Conservation (phyloP, 2,329 filamentous ascomycete genomes). For the Penicillium concentricum region DNA sequence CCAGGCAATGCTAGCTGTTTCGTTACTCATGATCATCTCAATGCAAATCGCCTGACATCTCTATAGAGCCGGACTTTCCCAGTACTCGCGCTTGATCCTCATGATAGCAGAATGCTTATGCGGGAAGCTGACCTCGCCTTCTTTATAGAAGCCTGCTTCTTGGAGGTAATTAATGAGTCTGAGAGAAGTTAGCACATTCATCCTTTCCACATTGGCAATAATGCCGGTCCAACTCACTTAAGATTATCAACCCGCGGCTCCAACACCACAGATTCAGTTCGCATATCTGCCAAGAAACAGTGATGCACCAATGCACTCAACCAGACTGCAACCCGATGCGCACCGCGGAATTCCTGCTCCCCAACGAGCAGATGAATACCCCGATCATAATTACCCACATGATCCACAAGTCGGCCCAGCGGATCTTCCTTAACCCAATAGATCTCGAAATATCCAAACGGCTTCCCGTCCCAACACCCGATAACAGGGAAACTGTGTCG, state of each 20-base stretch:
- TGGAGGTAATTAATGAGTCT: slow-evolving; percentile 72
- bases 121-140: slow-evolving; percentile 80
- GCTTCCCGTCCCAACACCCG: slow-evolving; percentile 89
- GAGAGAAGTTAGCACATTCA: slow-evolving; percentile 13
- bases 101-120: slow-evolving; percentile 92
- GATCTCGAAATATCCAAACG: slow-evolving; percentile 95
- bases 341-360: slow-evolving; percentile 84
- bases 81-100: slow-evolving; percentile 74
- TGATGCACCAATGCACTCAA: slow-evolving; percentile 83
- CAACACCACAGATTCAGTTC: slow-evolving; percentile 79
- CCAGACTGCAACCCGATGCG: slow-evolving; percentile 76
- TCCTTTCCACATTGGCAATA: background rate
- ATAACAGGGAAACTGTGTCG: slow-evolving; percentile 86
- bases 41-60: background rate
- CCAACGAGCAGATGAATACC: slow-evolving; percentile 87
- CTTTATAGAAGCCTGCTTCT: slow-evolving; percentile 75
- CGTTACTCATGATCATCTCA: slow-evolving; percentile 15
- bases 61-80: slow-evolving; percentile 67
- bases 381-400: slow-evolving; percentile 76
- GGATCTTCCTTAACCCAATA: slow-evolving; percentile 97
- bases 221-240: slow-evolving; percentile 59
- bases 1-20: slow-evolving; percentile 9
- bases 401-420: slow-evolving; percentile 66
- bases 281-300: slow-evolving; percentile 71
- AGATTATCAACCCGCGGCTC: slow-evolving; percentile 90